A percentile compares a stretch with the other conserved stretches of the same genome.
Evolutionary conservation across 2,329 filamentous ascomycete genomes (phyloP).

Genomic region (Ophiostoma sp.): DNA sequence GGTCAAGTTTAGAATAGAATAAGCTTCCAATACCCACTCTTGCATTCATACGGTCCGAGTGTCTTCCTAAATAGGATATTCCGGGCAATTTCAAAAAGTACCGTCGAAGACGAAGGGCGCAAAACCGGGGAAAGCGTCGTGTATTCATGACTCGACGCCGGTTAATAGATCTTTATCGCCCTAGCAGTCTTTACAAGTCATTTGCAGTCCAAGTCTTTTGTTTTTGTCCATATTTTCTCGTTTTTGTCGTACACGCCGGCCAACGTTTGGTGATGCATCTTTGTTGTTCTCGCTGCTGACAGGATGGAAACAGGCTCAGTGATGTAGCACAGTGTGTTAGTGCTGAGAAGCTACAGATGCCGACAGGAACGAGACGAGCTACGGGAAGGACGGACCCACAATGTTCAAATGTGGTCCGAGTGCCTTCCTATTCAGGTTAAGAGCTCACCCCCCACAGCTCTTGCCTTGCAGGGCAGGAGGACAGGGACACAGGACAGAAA

Average conservation of each 20-base stretch:
- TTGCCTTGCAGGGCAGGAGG: background rate
- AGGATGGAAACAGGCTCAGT: background rate
- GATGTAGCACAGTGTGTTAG: background rate
- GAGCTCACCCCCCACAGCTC: background rate
- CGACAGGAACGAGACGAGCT: background rate
- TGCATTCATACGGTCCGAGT: background rate
- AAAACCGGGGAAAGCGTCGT: background rate
- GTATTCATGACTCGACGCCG: background rate
- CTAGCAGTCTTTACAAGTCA: too few species aligned
- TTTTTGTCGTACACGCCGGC: background rate
- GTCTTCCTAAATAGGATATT: conserved; percentile 6
- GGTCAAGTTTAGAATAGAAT: background rate
- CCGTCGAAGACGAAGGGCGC: background rate
- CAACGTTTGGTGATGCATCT: background rate
- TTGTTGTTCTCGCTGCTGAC: background rate
- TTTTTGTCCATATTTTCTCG: background rate
- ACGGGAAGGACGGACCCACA: background rate
- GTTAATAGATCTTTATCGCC: too few species aligned
- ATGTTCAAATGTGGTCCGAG: background rate
- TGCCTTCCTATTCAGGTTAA: conserved; percentile 14
- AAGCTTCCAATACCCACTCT: background rate
- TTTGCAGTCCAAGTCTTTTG: background rate
- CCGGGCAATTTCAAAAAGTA: background rate
- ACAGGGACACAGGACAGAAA: background rate
- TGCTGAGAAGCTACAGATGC: background rate